phyloP scores from a whole-genome alignment of 2,329 filamentous ascomycete genomes.

The Lachnellula occidentalis region DNA sequence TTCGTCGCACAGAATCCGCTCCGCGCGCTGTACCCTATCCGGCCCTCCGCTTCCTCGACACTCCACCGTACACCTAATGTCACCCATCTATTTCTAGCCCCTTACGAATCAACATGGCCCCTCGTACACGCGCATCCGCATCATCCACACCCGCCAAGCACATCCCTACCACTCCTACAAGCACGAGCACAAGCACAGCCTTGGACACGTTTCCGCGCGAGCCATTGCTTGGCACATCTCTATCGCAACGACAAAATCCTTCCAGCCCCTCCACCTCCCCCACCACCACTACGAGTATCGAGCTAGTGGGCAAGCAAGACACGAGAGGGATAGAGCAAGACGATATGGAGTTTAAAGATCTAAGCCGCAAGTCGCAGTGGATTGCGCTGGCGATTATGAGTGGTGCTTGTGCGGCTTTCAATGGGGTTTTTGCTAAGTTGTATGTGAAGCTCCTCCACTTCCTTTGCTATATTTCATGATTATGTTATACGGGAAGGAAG shows the following conservation, averaged over 20 bases:
- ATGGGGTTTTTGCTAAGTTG: conserved; percentile 72
- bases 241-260: conserved; percentile 15
- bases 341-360: conserved; percentile 25
- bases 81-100: too few relatives aligned
- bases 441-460: conserved; percentile 36
- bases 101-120: neutral
- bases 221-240: conserved; percentile 7
- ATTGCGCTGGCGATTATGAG: conserved; percentile 66
- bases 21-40: too few relatives aligned
- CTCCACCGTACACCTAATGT: too few relatives aligned
- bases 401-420: conserved; percentile 73
- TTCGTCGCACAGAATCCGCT: too few relatives aligned
- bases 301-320: neutral
- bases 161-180: neutral
- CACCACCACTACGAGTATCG: neutral
- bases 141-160: neutral
- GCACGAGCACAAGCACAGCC: neutral
- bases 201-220: neutral
- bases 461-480: neutral
- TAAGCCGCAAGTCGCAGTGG: conserved; percentile 46
- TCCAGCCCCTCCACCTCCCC: neutral
- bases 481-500: neutral
- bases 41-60: too few relatives aligned
- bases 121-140: neutral
- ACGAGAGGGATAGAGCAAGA: conserved; percentile 3